A percentile compares a stretch with the other conserved stretches of the same genome.
These are phyloP conservation scores for Sphaerobolus stellatus DNA, from an alignment of 1,284 basidiomycete genomes.

Conservation along the genomic window DNA sequence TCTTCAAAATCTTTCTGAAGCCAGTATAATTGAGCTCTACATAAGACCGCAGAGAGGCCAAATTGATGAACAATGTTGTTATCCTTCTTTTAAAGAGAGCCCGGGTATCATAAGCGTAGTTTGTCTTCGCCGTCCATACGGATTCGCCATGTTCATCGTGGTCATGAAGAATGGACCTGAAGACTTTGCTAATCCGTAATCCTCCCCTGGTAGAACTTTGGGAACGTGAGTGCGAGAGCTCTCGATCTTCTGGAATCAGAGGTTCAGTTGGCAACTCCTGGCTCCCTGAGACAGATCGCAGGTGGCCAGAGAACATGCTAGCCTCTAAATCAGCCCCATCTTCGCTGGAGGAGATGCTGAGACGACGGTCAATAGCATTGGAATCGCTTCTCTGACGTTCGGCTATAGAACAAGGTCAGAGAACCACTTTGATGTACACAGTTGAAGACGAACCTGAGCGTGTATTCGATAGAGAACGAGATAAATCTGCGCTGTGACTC, in stretches of 20 bases:
- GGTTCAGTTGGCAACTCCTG: neutral
- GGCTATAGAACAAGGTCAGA: neutral
- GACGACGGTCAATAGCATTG: slow-evolving; percentile 36
- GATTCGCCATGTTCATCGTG: slow-evolving; percentile 33
- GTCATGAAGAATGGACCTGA: slow-evolving; percentile 3
- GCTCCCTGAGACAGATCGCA: neutral
- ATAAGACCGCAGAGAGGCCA: slow-evolving; percentile 88
- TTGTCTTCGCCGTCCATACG: slow-evolving; percentile 80
- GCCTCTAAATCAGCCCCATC: slow-evolving; percentile 46
- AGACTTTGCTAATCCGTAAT: slow-evolving; percentile 6
- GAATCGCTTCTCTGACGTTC: too few relatives aligned
- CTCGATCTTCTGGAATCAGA: neutral
- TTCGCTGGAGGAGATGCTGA: slow-evolving; percentile 55
- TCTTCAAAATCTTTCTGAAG: slow-evolving; percentile 96
- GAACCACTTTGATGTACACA: neutral
- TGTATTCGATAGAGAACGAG: slow-evolving; percentile 18
- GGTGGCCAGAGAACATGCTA: slow-evolving; percentile 31
- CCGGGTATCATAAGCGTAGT: slow-evolving; percentile 87
- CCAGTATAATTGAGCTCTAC: slow-evolving; percentile 93
- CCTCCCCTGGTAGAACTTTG: neutral
- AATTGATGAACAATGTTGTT: slow-evolving; percentile 80
- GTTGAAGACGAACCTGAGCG: slow-evolving; percentile 18
- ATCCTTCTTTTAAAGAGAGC: slow-evolving; percentile 92
- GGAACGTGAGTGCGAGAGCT: neutral
- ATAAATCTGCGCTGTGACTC: slow-evolving; percentile 40